Base-by-base conservation (phyloP, 306 rosid genomes). In the Cicer arietinum region DNA sequence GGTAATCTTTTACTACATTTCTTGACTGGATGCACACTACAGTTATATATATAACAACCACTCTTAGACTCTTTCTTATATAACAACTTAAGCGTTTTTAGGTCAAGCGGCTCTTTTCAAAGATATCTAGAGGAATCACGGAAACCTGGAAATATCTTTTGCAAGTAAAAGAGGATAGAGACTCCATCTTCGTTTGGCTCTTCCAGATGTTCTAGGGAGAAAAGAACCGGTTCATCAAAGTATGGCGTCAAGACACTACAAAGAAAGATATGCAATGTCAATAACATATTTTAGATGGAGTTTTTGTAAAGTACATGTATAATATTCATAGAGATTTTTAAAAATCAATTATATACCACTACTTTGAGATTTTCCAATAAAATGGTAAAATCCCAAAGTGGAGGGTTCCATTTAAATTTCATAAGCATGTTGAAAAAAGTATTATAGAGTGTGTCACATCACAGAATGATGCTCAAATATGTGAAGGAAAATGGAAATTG, bases 61-160 rank as follows among this genome's bases (percentile, higher is more conserved):
- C 52, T 69, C 2, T 35, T 63, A 46, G 48, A 13, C 50, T 40
- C 58, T 65, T 47, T 64, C 53, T 66, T 57, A 53, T n/a, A 72
- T 39, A 30, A 45, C 46, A 57, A 43, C 42, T 14, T 44, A 40
- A 79, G 69, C 71, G 4, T 54, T 79, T 79, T 57, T 12, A 30
- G 50, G 14, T 50, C 61, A 40, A 46, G 51, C 69, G 13, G 50
- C 71, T 70, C 45, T 40, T 63, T 42, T 46, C 48, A 73, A 37
- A 65, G 16, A 76, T 45, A 61, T 75, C 71, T 13, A 74, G 68
- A n/a, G 79, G 51, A 79, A 76, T 71, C 25, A 58, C 41, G 44
- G 54, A 54, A 73, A 94, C 98, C 98, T 82, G 98, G 98, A 86
- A 81, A 94, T 67, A 94, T 94, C 85, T 94, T 94, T 83, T 91